Evolutionary conservation across 2,329 filamentous ascomycete genomes (phyloP).

Genomic region (Epichloe coenophiala): DNA sequence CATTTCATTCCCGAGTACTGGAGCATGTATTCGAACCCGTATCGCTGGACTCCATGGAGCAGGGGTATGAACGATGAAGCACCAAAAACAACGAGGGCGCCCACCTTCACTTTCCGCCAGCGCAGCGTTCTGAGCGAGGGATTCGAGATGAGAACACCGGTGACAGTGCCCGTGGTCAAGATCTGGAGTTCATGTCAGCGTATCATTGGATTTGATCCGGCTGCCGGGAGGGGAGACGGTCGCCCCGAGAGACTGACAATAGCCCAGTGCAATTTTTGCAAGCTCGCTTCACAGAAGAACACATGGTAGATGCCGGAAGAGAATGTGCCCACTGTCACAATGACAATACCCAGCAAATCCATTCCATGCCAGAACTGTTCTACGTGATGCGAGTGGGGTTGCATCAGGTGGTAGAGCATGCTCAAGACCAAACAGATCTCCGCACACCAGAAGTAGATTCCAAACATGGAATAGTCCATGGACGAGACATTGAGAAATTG

Average conservation of each 20-base stretch:
- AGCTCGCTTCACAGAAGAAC: slow-evolving; percentile 6
- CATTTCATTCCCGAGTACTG: slow-evolving; percentile 7
- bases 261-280: slow-evolving; percentile 9
- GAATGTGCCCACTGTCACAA: slow-evolving; percentile 9
- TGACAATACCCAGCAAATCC: slow-evolving; percentile 10
- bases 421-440: slow-evolving; percentile 8
- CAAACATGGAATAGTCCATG: slow-evolving; percentile 7
- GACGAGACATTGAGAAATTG: slow-evolving; percentile 3
- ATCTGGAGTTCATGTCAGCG: neutral
- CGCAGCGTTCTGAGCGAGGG: slow-evolving; percentile 6
- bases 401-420: slow-evolving; percentile 7
- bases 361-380: slow-evolving; percentile 10
- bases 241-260: slow-evolving; percentile 4
- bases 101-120: slow-evolving; percentile 7
- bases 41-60: slow-evolving; percentile 7
- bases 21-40: slow-evolving; percentile 9
- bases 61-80: slow-evolving; percentile 8
- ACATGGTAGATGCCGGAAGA: slow-evolving; percentile 10
- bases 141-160: slow-evolving; percentile 6
- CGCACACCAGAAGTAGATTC: slow-evolving; percentile 7
- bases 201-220: neutral
- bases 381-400: slow-evolving; percentile 7
- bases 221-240: neutral
- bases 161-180: neutral
- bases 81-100: slow-evolving; percentile 6